Percentiles rank a stretch among this genome's conserved stretches.
These are phyloP conservation scores for Raddia guianensis DNA, from an alignment of 176 grass and related monocot species.

Conservation along the genomic window DNA sequence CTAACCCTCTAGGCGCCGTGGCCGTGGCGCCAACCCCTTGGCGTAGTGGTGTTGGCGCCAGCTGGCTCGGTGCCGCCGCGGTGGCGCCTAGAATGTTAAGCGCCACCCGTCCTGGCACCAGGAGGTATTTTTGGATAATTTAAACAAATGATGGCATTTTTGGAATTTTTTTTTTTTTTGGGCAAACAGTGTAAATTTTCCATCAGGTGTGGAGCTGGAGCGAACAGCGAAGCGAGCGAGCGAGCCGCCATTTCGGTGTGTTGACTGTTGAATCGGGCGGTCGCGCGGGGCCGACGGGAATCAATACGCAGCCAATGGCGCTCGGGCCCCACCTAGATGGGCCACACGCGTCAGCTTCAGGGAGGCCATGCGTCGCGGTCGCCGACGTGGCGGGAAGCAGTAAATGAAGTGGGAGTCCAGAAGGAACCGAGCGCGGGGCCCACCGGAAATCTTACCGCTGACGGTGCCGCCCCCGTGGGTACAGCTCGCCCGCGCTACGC, in stretches of 20 bases:
- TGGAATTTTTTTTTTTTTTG: too few species aligned
- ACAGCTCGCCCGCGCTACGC: background rate
- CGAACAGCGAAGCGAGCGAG: too few species aligned
- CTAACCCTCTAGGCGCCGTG: too few species aligned
- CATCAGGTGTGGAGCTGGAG: too few species aligned
- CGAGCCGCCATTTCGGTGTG: slow-evolving; percentile 47
- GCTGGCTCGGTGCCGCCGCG: too few species aligned
- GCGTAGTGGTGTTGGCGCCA: too few species aligned
- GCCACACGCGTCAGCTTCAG: background rate
- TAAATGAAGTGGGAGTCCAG: slow-evolving; percentile 30
- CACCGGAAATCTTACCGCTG: slow-evolving; percentile 16
- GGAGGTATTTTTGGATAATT: too few species aligned
- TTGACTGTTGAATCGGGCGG: slow-evolving; percentile 39
- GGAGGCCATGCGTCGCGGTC: background rate
- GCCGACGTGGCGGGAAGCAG: background rate
- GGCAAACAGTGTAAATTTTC: too few species aligned
- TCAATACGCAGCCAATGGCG: background rate
- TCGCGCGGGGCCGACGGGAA: background rate
- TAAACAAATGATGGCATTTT: too few species aligned
- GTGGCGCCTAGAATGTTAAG: too few species aligned
- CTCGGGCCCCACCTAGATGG: rapidly evolving
- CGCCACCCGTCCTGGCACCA: too few species aligned
- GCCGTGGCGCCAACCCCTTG: too few species aligned
- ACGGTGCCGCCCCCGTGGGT: background rate
- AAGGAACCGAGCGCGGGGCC: background rate